phyloP scores from a whole-genome alignment of 2,329 filamentous ascomycete species.

The Ampelomyces quisqualis region DNA sequence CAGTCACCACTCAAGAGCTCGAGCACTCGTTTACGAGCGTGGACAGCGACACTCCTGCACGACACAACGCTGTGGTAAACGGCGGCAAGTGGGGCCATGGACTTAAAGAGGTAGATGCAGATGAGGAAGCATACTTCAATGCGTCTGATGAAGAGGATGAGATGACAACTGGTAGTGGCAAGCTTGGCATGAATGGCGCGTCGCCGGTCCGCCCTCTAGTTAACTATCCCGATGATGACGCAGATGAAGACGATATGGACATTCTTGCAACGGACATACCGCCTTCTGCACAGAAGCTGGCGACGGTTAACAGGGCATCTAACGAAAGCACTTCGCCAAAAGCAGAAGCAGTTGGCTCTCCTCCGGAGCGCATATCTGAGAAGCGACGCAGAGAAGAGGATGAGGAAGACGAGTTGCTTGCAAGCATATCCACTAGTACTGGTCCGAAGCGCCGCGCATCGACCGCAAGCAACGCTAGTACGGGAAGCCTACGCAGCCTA shows the following conservation, averaged over 20 bases:
- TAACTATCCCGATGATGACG: slow-evolving; percentile 91
- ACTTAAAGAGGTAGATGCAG: slow-evolving; percentile 79
- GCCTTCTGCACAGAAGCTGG: slow-evolving; percentile 31
- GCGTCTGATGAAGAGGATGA: slow-evolving; percentile 81
- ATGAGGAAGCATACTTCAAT: slow-evolving; percentile 94
- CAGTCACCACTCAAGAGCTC: slow-evolving; percentile 61
- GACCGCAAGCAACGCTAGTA: slow-evolving; percentile 37
- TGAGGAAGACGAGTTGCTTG: slow-evolving; percentile 81
- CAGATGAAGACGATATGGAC: slow-evolving; percentile 59
- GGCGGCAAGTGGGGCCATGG: slow-evolving; percentile 64
- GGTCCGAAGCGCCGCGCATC: slow-evolving; percentile 49
- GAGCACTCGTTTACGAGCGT: slow-evolving; percentile 70
- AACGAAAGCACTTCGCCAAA: slow-evolving; percentile 29
- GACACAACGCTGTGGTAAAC: slow-evolving; percentile 52
- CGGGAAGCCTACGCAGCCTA: slow-evolving; percentile 39
- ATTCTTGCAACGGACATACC: slow-evolving; percentile 51
- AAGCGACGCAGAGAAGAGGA: slow-evolving; percentile 91
- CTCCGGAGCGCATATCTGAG: slow-evolving; percentile 76
- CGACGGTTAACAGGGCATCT: slow-evolving; percentile 23
- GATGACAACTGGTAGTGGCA: slow-evolving; percentile 42
- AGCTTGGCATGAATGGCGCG: slow-evolving; percentile 60
- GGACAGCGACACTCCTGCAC: slow-evolving; percentile 53
- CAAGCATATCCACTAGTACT: slow-evolving; percentile 66
- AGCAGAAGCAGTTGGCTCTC: slow-evolving; percentile 22
- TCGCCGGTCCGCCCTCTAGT: slow-evolving; percentile 70